phyloP scores from a whole-genome alignment of 345 rosid species.

The Pistacia vera region DNA sequence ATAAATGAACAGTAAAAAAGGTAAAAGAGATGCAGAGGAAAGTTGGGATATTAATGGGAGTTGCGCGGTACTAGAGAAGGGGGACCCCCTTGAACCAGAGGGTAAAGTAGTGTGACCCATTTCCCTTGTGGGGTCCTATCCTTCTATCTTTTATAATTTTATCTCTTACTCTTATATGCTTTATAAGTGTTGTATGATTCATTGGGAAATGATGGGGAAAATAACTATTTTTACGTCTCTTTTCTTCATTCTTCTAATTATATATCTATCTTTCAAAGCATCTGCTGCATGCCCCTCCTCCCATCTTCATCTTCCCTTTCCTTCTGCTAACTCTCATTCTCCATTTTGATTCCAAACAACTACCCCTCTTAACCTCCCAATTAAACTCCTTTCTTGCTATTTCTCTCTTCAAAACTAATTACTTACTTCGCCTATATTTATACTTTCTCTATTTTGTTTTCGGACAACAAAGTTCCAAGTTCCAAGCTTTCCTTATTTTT shows the following conservation, averaged over 20 bases:
- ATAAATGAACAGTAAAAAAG: conserved; percentile 33
- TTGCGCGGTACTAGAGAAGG: conserved; percentile 30
- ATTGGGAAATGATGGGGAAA: conserved; percentile 29
- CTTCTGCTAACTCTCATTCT: neutral
- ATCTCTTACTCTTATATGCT: neutral
- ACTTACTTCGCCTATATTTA: neutral
- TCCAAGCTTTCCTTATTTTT: neutral
- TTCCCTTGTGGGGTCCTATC: conserved; percentile 25
- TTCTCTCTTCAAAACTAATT: neutral
- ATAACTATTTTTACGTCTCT: neutral
- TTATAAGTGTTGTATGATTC: conserved; percentile 33
- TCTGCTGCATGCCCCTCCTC: neutral
- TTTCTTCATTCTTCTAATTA: neutral
- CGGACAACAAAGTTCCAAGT: neutral
- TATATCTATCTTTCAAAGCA: neutral
- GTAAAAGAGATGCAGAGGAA: conserved; percentile 7
- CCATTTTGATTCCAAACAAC: neutral
- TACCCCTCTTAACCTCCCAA: neutral
- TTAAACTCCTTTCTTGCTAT: conserved; percentile 13
- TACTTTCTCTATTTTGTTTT: conserved; percentile 14
- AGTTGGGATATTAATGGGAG: neutral
- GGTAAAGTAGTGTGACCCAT: conserved; percentile 33
- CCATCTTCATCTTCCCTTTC: neutral
- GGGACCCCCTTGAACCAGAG: conserved; percentile 25
- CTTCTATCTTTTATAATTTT: neutral